phyloP scores from a whole-genome alignment of 176 grass and related monocot species.

The Secale cereale region DNA sequence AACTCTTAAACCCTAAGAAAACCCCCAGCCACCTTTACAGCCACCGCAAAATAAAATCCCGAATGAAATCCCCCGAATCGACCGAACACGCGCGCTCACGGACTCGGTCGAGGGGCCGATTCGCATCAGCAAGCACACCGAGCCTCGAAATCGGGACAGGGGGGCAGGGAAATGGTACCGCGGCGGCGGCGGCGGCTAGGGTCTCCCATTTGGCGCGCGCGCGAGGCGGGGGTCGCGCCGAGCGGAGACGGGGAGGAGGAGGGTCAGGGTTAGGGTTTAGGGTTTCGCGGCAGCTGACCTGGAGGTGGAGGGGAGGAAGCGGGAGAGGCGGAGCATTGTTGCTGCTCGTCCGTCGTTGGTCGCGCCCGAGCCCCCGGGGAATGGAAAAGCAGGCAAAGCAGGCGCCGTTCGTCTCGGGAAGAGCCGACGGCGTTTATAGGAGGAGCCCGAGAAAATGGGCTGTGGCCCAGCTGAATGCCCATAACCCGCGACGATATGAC shows the following conservation, averaged over 20 bases:
- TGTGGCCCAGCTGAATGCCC: not conserved
- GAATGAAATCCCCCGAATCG: not conserved
- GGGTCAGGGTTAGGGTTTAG: slow-evolving; percentile 19
- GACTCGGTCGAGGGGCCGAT: not conserved
- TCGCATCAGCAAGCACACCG: not conserved
- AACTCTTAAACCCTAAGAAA: slow-evolving; percentile 9
- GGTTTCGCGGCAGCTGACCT: slow-evolving; percentile 25
- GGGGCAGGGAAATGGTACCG: not conserved
- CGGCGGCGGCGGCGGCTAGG: not conserved
- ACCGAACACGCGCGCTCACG: not conserved
- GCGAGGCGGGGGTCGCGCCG: not conserved
- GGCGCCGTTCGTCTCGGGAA: slow-evolving; percentile 16
- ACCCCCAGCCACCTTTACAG: not conserved
- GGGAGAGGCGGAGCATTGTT: slow-evolving; percentile 44
- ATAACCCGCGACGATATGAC: not conserved
- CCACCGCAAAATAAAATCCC: not conserved
- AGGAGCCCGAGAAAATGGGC: not conserved
- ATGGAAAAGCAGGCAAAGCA: not conserved
- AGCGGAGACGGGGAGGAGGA: not conserved
- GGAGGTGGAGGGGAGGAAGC: slow-evolving; percentile 44
- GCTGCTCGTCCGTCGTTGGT: not conserved
- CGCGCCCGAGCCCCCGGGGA: not conserved
- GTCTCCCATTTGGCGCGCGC: not conserved
- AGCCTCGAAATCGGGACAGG: not conserved
- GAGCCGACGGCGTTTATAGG: not conserved